These are phyloP conservation scores for Trichoderma sp. DNA, from an alignment of 2,329 filamentous ascomycete species.

Conservation along the genomic window DNA sequence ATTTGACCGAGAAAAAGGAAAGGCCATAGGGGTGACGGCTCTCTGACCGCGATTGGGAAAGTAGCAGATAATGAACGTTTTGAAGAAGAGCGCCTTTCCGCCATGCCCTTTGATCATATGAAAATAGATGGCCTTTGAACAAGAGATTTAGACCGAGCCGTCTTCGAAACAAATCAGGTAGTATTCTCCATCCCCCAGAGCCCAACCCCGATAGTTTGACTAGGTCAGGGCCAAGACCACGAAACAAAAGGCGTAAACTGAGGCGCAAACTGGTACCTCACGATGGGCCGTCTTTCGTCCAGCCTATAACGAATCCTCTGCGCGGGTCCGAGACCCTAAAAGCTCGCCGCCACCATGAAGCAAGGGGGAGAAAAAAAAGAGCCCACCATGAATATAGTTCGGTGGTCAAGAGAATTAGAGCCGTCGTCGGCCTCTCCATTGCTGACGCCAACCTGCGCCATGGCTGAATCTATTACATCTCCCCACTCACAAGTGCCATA, in stretches of 20 bases:
- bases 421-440: conserved; percentile 1
- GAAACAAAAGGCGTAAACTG: neutral
- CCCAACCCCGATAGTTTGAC: neutral
- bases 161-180: neutral
- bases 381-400: conserved; percentile 2
- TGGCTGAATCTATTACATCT: neutral
- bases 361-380: conserved; percentile 1
- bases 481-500: neutral
- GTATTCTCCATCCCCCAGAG: neutral
- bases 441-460: conserved; percentile 9
- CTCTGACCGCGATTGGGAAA: neutral
- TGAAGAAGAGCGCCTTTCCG: neutral
- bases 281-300: neutral
- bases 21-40: neutral
- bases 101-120: neutral
- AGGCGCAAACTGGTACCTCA: neutral
- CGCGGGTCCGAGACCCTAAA: neutral
- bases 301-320: neutral
- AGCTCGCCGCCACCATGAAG: neutral
- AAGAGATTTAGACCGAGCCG: neutral
- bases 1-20: neutral
- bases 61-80: neutral
- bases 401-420: neutral
- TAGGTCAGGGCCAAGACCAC: neutral
- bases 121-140: neutral